Percentiles rank a stretch among this genome's conserved stretches.
Evolutionary conservation across 768 basidiomycete species (phyloP).

Genomic region (Pulveroboletus sp.): DNA sequence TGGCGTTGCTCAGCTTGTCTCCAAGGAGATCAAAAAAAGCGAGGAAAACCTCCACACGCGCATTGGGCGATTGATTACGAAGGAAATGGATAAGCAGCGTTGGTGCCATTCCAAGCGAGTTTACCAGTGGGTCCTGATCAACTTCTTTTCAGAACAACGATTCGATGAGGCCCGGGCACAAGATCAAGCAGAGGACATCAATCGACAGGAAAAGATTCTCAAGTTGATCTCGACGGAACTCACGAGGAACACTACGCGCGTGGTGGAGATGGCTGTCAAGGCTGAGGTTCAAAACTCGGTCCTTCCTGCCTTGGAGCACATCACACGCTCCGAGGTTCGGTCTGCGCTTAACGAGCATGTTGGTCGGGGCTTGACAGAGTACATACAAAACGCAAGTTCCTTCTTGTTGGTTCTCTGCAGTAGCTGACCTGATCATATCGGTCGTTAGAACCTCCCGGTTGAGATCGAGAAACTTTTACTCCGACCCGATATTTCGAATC

Average conservation of each 20-base stretch:
- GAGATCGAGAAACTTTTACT: slow-evolving; percentile 78
- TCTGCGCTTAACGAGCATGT: slow-evolving; percentile 75
- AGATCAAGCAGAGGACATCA: slow-evolving; percentile 77
- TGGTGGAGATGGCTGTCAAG: slow-evolving; percentile 87
- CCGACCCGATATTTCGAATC: slow-evolving; percentile 69
- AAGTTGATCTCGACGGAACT: slow-evolving; percentile 85
- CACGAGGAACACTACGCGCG: slow-evolving; percentile 81
- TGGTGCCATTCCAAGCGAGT: slow-evolving; percentile 29
- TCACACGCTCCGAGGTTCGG: slow-evolving; percentile 79
- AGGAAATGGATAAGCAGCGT: slow-evolving; percentile 92
- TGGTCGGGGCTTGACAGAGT: slow-evolving; percentile 64
- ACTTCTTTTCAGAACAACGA: slow-evolving; percentile 59
- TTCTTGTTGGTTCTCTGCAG: background rate
- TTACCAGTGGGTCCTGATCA: slow-evolving; percentile 4
- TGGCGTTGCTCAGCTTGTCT: slow-evolving; percentile 52
- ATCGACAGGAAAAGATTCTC: slow-evolving; percentile 83
- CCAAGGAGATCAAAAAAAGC: slow-evolving; percentile 76
- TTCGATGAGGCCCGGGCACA: slow-evolving; percentile 75
- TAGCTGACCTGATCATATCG: slow-evolving; percentile 1
- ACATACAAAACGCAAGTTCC: slow-evolving; percentile 61
- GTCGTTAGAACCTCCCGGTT: slow-evolving; percentile 58
- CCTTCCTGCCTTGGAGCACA: slow-evolving; percentile 73
- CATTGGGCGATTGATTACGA: slow-evolving; percentile 73
- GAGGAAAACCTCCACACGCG: slow-evolving; percentile 75
- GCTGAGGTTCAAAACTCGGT: slow-evolving; percentile 80